Base-by-base conservation (phyloP, 371 early-diverging fungal species). In the Rhizopus stolonifer region DNA sequence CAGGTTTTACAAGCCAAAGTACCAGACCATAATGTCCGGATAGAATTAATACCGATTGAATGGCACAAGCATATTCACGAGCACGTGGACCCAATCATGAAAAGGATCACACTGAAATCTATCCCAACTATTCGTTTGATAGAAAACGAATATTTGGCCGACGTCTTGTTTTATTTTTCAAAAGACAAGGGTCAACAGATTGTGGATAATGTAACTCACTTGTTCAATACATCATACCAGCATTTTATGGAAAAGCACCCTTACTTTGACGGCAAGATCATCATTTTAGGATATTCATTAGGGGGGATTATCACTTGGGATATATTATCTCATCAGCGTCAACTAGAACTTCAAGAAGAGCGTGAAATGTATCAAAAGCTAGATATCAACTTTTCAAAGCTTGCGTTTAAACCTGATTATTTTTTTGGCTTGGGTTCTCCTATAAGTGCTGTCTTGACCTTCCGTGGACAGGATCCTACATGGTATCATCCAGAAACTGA, bases 231-330 rank as follows among this genome's bases (percentile, higher is more conserved):
- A 4, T 71, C 78, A 1, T 80, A 85, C 56, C 66, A 58, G 19
- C 67, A 75, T 31, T 83, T 84, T 56, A 52, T 76, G 52, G 60
- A 72, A 34, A 69, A 74, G 11, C 60, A 83, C 54, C 85, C 85
- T 0, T 62, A 79, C 17, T 86, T 86, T 49, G 58, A 65, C 13
- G 86, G 88, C 9, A 71, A 77, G 21, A 71, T 88, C 18, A 65
- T 57, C 21, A 73, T 88, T 21, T 50, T 86, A 23, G 83, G 80
- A 13, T 86, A 88, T 56, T 83, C 84, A 31, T 64, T 88, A 10
- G 88, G 88, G 36, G 85, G 86, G 14, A 70, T 85, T 15, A 84
- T 86, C 52, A 66, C 74, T 3, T 88, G 76, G 56, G 86, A 86
- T 56, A 72, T 88, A 15, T 50, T 88, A 15, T 70, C 75, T 5